phyloP scores from a whole-genome alignment of 768 basidiomycete species.

The Tylopilus vinaceipallidus region DNA sequence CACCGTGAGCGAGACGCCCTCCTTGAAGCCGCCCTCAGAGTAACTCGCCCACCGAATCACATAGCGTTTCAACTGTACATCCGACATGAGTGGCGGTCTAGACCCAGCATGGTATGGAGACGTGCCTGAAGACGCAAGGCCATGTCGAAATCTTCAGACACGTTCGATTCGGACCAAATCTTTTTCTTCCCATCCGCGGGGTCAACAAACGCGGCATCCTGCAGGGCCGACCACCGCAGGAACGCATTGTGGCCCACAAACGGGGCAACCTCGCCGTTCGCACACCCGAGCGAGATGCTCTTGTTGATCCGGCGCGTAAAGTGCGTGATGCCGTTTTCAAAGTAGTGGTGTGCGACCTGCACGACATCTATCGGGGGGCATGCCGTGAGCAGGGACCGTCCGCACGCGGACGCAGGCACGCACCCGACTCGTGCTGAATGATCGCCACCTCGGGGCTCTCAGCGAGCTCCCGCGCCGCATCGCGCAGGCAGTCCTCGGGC shows the following conservation, averaged over 20 bases:
- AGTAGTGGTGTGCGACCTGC: conserved; percentile 88
- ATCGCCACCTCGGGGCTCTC: conserved; percentile 65
- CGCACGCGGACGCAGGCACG: no score
- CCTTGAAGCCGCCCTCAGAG: conserved; percentile 84
- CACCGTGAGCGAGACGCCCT: conserved; percentile 89
- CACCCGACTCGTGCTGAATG: conserved; percentile 85
- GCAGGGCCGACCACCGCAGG: conserved; percentile 84
- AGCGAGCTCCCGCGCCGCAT: conserved; percentile 81
- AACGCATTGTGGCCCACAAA: conserved; percentile 91
- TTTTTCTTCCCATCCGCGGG: conserved; percentile 54
- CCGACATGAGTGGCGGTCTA: neutral
- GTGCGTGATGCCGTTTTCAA: conserved; percentile 87
- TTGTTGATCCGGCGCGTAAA: conserved; percentile 89
- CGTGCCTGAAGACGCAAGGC: conserved; percentile 50
- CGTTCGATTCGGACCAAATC: conserved; percentile 67
- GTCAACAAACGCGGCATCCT: conserved; percentile 80
- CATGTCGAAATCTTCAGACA: conserved; percentile 73
- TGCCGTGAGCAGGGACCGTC: no score
- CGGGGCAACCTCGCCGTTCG: conserved; percentile 75
- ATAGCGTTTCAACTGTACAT: conserved; percentile 20
- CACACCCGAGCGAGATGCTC: conserved; percentile 72
- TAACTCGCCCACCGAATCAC: conserved; percentile 72
- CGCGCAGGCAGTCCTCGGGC: conserved; percentile 87
- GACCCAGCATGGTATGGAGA: neutral
- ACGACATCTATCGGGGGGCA: conserved; percentile 89